Evolutionary conservation across 352 stramenopile species (phyloP).

Genomic region (Phytophthora megakarya): DNA sequence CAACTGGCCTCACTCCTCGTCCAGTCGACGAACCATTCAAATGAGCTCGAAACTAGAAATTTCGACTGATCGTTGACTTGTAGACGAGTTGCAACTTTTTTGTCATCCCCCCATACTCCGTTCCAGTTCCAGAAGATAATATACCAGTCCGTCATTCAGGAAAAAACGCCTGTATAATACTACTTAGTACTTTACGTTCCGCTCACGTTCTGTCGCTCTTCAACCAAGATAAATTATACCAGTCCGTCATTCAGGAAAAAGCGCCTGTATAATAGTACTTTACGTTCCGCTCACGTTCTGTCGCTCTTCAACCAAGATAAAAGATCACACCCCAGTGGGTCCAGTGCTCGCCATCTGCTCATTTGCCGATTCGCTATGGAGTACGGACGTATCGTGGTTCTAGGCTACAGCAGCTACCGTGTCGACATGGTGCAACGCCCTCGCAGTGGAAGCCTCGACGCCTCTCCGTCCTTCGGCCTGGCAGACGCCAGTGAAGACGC

Average conservation of each 20-base stretch:
- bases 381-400: conserved; percentile 83
- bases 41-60: conserved; percentile 1
- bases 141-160: not conserved
- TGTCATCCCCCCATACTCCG: conserved; percentile 22
- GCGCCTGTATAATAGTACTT: no score
- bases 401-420: conserved; percentile 87
- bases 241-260: not conserved
- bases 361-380: conserved; percentile 51
- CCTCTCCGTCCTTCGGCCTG: conserved; percentile 43
- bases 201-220: not conserved
- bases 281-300: not conserved
- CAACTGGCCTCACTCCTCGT: conserved; percentile 13
- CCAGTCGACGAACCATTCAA: not conserved
- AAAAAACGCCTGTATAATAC: no score
- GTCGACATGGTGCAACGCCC: conserved; percentile 49
- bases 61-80: conserved; percentile 11
- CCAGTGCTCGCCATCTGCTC: conserved; percentile 15
- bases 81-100: not conserved
- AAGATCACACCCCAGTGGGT: conserved; percentile 9
- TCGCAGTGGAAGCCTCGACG: conserved; percentile 23
- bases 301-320: not conserved
- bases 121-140: not conserved
- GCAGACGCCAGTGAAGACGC: conserved; percentile 23
- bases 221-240: not conserved
- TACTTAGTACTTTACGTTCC: not conserved